Percentiles rank a stretch among this genome's conserved stretches.
phyloP scores from a whole-genome alignment of 768 basidiomycete species.

The Lentinula aciculospora region DNA sequence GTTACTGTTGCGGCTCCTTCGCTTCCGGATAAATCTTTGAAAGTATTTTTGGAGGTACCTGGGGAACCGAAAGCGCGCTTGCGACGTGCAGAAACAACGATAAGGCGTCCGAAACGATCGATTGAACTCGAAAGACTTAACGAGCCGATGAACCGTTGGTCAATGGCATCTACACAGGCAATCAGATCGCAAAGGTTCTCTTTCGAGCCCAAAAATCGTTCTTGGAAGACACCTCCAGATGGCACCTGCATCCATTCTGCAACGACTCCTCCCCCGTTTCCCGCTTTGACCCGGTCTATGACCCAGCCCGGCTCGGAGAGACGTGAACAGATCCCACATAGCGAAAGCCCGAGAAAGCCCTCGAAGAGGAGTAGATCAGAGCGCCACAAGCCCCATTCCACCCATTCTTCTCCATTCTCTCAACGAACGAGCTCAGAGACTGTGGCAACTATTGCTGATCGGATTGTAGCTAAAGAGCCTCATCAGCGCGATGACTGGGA shows the following conservation, averaged over 20 bases:
- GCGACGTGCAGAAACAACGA: conserved; percentile 3
- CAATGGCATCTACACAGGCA: not conserved
- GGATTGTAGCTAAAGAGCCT: not conserved
- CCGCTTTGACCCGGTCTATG: not conserved
- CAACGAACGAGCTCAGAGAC: not conserved
- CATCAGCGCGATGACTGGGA: not conserved
- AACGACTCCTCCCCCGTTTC: not conserved
- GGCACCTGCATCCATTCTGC: not conserved
- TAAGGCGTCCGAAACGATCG: conserved; percentile 1
- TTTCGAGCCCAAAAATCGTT: not conserved
- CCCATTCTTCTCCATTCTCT: not conserved
- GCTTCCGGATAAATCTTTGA: not conserved
- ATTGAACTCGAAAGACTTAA: not conserved
- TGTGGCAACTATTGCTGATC: not conserved
- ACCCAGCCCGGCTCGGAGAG: not conserved
- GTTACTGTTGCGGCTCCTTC: not conserved
- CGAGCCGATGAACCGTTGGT: not conserved
- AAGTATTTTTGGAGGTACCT: too few relatives aligned
- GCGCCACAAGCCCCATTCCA: not conserved
- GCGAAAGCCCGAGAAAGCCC: not conserved
- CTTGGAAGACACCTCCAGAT: not conserved
- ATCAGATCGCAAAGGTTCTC: conserved; percentile 1
- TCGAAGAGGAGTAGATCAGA: not conserved
- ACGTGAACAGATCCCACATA: not conserved
- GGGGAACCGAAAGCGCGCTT: not conserved